These are phyloP conservation scores for Logfia minima DNA, from an alignment of 129 eudicot species.

Conservation along the genomic window DNA sequence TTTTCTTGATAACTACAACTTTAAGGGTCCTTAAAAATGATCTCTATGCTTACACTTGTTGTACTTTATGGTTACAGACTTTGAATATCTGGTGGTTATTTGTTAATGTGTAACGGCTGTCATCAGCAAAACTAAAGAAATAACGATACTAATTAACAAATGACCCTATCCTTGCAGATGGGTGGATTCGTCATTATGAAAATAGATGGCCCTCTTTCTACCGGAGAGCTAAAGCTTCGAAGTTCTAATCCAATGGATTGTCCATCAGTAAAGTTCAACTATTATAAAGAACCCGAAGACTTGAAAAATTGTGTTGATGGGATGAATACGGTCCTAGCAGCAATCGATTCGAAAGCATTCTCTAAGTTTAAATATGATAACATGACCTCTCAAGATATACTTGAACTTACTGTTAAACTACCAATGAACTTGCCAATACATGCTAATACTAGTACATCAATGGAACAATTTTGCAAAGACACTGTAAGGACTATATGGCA, in stretches of 20 bases:
- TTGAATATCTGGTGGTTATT: too few relatives aligned
- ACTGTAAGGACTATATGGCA: neutral
- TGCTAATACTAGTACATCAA: neutral
- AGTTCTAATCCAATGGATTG: neutral
- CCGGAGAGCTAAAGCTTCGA: neutral
- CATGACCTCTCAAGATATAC: constrained; percentile 1
- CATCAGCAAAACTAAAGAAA: too few relatives aligned
- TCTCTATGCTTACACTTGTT: too few relatives aligned
- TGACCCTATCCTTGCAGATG: neutral
- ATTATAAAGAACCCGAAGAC: neutral
- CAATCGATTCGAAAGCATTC: neutral
- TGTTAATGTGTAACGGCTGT: too few relatives aligned
- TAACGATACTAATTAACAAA: too few relatives aligned
- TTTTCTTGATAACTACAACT: too few relatives aligned
- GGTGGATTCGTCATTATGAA: neutral
- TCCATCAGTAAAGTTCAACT: neutral
- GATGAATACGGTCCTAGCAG: neutral
- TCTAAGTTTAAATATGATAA: neutral
- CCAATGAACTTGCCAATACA: neutral
- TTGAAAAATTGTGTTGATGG: neutral
- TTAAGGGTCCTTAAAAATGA: too few relatives aligned
- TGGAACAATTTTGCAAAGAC: neutral
- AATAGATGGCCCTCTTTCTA: neutral
- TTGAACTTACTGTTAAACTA: neutral
- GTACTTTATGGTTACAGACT: too few relatives aligned